Evolutionary conservation across 2,329 filamentous ascomycete genomes (phyloP).

Genomic region (Scedosporium boydii): DNA sequence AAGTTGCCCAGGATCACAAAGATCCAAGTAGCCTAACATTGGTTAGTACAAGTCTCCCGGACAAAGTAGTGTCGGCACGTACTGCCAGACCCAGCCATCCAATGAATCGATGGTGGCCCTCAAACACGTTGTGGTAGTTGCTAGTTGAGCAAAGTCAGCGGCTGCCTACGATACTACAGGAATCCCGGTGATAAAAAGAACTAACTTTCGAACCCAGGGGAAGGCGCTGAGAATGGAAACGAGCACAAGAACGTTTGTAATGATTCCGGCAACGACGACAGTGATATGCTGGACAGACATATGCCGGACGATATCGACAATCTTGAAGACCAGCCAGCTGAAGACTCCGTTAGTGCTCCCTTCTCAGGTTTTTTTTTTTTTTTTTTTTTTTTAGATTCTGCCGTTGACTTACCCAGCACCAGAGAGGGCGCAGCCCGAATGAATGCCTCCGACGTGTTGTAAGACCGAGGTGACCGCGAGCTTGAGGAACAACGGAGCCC

Average conservation of each 20-base stretch:
- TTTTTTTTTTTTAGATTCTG: neutral
- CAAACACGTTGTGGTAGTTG: constrained; percentile 30
- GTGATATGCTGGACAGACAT: constrained; percentile 21
- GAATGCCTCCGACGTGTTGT: constrained; percentile 31
- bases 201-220: constrained; percentile 31
- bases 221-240: constrained; percentile 29
- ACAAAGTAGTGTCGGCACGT: constrained; percentile 9
- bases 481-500: constrained; percentile 26
- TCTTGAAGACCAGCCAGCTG: constrained; percentile 29
- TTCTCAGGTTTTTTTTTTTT: neutral
- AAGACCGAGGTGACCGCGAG: constrained; percentile 24
- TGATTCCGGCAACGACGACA: constrained; percentile 26
- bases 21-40: constrained; percentile 22
- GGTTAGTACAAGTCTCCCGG: constrained; percentile 19
- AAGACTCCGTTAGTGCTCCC: neutral
- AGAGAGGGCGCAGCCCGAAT: constrained; percentile 29
- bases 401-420: constrained; percentile 22
- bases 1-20: constrained; percentile 28
- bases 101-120: constrained; percentile 30
- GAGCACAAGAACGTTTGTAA: constrained; percentile 26
- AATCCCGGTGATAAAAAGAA: constrained; percentile 5
- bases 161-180: neutral
- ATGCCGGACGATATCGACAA: constrained; percentile 25
- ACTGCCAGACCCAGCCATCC: constrained; percentile 29
- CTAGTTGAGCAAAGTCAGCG: constrained; percentile 12